Percentiles rank a stretch among this genome's conserved stretches.
These are phyloP conservation scores for Ophiocordyceps camponoti-floridani DNA, from an alignment of 2,329 filamentous ascomycete genomes.

Conservation along the genomic window DNA sequence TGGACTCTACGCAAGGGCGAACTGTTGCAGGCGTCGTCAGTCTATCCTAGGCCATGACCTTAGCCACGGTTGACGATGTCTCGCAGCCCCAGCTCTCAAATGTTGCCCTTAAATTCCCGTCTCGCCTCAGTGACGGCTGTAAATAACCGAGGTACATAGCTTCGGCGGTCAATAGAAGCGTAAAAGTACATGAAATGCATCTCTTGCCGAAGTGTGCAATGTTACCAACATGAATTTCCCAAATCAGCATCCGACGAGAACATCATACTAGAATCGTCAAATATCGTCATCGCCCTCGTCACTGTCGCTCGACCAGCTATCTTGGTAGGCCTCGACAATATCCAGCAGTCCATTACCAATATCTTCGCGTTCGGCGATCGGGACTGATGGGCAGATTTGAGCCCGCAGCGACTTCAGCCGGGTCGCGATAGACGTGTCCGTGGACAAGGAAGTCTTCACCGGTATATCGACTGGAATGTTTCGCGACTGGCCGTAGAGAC, in stretches of 20 bases:
- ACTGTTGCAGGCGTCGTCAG: not conserved
- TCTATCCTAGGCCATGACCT: not conserved
- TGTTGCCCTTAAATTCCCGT: not conserved
- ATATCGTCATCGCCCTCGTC: constrained; percentile 49
- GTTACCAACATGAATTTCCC: too few species aligned
- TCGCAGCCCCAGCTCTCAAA: not conserved
- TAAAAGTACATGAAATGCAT: not conserved
- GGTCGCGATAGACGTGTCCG: constrained; percentile 54
- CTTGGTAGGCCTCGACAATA: constrained; percentile 74
- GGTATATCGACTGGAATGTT: constrained; percentile 14
- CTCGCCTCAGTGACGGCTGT: not conserved
- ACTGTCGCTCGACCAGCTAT: constrained; percentile 68
- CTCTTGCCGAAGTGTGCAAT: too few species aligned
- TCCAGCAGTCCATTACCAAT: constrained; percentile 68
- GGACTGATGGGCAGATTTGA: constrained; percentile 43
- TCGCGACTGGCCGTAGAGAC: constrained; percentile 39
- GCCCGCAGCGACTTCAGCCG: constrained; percentile 48
- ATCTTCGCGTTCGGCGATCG: constrained; percentile 64
- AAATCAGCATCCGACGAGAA: not conserved
- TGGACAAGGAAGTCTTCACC: constrained; percentile 46
- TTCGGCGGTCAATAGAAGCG: not conserved
- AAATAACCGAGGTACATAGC: not conserved
- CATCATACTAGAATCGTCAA: constrained; percentile 3
- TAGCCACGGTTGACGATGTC: constrained; percentile 1
- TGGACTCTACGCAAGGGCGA: not conserved